phyloP scores from a whole-genome alignment of 305 asterid species.

The Fraxinus floribunda region DNA sequence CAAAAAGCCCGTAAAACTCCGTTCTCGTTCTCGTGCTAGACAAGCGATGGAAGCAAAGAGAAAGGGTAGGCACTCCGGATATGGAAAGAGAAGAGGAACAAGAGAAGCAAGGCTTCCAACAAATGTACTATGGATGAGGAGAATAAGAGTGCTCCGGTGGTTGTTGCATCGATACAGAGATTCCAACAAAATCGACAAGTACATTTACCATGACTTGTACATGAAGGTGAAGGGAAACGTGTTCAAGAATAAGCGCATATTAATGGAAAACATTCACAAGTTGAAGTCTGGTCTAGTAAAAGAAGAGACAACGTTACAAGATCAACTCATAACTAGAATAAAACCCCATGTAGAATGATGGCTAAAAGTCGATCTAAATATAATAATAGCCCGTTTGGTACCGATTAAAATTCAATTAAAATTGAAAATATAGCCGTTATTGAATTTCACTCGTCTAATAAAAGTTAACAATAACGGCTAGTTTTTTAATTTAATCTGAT shows the following conservation, averaged over 20 bases:
- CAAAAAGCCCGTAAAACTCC: conserved; percentile 24
- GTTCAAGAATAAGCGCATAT: conserved; percentile 35
- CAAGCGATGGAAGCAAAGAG: conserved; percentile 25
- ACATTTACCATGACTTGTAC: conserved; percentile 34
- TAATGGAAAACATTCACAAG: conserved; percentile 41
- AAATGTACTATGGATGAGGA: conserved; percentile 37
- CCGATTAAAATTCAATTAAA: too few species aligned
- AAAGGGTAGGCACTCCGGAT: conserved; percentile 35
- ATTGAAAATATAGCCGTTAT: too few species aligned
- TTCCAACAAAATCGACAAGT: conserved; percentile 27
- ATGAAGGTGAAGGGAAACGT: conserved; percentile 40
- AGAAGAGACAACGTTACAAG: conserved; percentile 17
- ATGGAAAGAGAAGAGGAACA: conserved; percentile 40
- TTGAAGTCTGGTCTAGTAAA: conserved; percentile 28
- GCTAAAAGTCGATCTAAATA: not conserved
- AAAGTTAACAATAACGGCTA: too few species aligned
- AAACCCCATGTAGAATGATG: not conserved
- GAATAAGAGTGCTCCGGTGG: conserved; percentile 30
- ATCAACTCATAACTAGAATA: conserved; percentile 13
- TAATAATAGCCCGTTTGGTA: too few species aligned
- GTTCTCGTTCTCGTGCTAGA: conserved; percentile 26
- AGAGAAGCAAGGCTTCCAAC: conserved; percentile 35
- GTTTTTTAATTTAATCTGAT: too few species aligned
- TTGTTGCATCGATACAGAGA: conserved; percentile 28
- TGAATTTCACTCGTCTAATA: too few species aligned